Conservation (phyloP, 192 early-diverging fungal species). For the Lobosporangium transversale region DNA sequence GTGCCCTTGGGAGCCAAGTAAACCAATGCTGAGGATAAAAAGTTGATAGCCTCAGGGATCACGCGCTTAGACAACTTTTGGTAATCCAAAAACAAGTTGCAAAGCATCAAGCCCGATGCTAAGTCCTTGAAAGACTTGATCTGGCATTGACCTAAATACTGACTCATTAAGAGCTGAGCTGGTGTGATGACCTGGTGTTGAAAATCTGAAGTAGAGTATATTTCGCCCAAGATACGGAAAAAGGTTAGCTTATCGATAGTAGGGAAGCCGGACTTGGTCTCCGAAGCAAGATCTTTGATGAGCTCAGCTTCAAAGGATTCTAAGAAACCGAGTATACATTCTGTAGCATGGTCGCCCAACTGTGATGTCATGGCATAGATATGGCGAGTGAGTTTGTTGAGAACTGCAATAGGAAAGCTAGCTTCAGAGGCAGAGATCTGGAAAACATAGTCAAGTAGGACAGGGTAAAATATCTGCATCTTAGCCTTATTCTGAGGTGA, state of each 20-base stretch:
- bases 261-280: slow-evolving; percentile 52
- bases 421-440: slow-evolving; percentile 69
- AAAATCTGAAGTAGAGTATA: slow-evolving; percentile 95
- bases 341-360: slow-evolving; percentile 66
- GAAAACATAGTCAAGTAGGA: slow-evolving; percentile 77
- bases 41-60: slow-evolving; percentile 80
- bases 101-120: slow-evolving; percentile 79
- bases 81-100: slow-evolving; percentile 72
- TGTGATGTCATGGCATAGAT: slow-evolving; percentile 72
- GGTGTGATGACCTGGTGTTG: slow-evolving; percentile 90
- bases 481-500: slow-evolving; percentile 82
- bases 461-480: slow-evolving; percentile 69
- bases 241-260: slow-evolving; percentile 68
- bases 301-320: slow-evolving; percentile 64
- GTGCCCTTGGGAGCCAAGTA: slow-evolving; percentile 56
- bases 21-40: slow-evolving; percentile 56
- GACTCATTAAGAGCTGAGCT: slow-evolving; percentile 78
- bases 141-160: slow-evolving; percentile 77
- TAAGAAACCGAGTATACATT: slow-evolving; percentile 63
- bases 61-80: slow-evolving; percentile 76
- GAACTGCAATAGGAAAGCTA: slow-evolving; percentile 56
- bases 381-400: slow-evolving; percentile 69
- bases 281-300: slow-evolving; percentile 33
- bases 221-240: slow-evolving; percentile 73
- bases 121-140: slow-evolving; percentile 69